Evolutionary conservation across 768 basidiomycete genomes (phyloP).

Genomic region (Psilocybe subaeruginosa): DNA sequence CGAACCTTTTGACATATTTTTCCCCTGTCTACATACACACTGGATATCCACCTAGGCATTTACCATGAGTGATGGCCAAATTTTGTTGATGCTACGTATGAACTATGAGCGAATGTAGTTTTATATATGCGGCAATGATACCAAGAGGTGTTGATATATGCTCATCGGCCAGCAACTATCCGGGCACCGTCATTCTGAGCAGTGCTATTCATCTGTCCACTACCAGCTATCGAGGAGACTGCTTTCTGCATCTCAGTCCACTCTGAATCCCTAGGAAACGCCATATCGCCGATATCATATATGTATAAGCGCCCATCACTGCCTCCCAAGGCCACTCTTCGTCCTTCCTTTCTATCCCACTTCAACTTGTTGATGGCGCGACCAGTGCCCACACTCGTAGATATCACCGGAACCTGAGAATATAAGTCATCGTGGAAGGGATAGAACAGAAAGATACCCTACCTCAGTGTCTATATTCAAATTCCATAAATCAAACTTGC

Average conservation of each 20-base stretch:
- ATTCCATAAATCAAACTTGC: slow-evolving; percentile 98
- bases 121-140: no score
- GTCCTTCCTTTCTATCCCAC: slow-evolving; percentile 94
- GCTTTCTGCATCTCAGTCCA: slow-evolving; percentile 94
- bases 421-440: background rate
- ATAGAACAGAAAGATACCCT: slow-evolving; percentile 27
- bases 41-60: no score
- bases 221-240: slow-evolving; percentile 70
- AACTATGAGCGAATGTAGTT: no score
- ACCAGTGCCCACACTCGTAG: slow-evolving; percentile 76
- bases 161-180: slow-evolving; percentile 34
- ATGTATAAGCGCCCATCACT: slow-evolving; percentile 93
- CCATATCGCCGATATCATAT: slow-evolving; percentile 94
- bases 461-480: slow-evolving; percentile 97
- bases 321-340: slow-evolving; percentile 87
- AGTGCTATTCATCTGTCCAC: slow-evolving; percentile 48
- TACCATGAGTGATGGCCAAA: no score
- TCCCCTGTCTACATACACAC: no score
- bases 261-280: slow-evolving; percentile 85
- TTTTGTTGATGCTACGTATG: no score
- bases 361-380: slow-evolving; percentile 93
- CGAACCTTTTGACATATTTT: background rate
- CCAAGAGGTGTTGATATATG: background rate
- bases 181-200: slow-evolving; percentile 32
- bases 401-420: slow-evolving; percentile 26